Percentiles rank a stretch among this genome's conserved stretches.
phyloP scores from a whole-genome alignment of 805 yeast species.

The Myxozyma neotropica region DNA sequence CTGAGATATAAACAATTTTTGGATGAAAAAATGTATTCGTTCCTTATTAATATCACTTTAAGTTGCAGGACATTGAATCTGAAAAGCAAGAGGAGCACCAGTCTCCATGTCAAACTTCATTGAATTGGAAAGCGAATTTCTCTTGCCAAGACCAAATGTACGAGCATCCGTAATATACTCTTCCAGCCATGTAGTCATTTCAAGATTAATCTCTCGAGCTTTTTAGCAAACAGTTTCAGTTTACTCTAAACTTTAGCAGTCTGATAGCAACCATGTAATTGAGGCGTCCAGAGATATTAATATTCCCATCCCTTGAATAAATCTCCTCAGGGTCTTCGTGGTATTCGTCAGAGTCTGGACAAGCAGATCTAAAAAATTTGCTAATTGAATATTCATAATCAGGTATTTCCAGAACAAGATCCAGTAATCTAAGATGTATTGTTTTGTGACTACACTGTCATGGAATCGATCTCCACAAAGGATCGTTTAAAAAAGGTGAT shows the following conservation, averaged over 20 bases:
- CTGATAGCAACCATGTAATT: too few species aligned
- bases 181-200: constrained; percentile 9
- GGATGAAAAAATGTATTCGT: constrained; percentile 21
- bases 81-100: neutral
- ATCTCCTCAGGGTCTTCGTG: too few species aligned
- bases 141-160: neutral
- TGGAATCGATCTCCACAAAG: constrained; percentile 22
- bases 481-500: constrained; percentile 15
- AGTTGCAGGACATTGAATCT: neutral
- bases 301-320: too few species aligned
- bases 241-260: too few species aligned
- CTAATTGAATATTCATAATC: too few species aligned
- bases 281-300: too few species aligned
- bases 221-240: too few species aligned
- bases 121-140: neutral
- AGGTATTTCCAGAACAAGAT: constrained; percentile 21
- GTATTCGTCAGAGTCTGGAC: neutral
- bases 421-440: constrained; percentile 9
- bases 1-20: neutral
- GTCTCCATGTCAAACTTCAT: neutral
- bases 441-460: constrained; percentile 1
- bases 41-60: constrained; percentile 4
- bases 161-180: neutral
- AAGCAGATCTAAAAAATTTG: constrained; percentile 3
- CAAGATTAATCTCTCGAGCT: neutral